Evolutionary conservation across 306 rosid genomes (phyloP).

Genomic region (Trifolium dubium): DNA sequence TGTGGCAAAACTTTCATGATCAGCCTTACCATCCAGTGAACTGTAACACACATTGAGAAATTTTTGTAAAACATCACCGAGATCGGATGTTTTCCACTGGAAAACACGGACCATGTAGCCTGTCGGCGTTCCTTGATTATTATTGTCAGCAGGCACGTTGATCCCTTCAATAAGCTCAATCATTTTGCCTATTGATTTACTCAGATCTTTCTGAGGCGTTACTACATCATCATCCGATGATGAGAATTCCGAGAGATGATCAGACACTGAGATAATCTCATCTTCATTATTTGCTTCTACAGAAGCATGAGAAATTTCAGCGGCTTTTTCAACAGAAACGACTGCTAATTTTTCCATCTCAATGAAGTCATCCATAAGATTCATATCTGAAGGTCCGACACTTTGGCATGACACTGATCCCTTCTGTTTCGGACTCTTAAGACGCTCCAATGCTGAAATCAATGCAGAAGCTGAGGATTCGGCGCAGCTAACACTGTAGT

Average conservation of each 20-base stretch:
- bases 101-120: slow-evolving; percentile 78
- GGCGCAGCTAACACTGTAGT: slow-evolving; percentile 72
- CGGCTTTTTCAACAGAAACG: slow-evolving; percentile 55
- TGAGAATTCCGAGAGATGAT: slow-evolving; percentile 42
- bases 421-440: slow-evolving; percentile 60
- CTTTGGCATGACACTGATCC: slow-evolving; percentile 50
- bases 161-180: slow-evolving; percentile 89
- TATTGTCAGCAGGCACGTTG: slow-evolving; percentile 54
- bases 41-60: slow-evolving; percentile 68
- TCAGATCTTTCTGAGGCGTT: slow-evolving; percentile 48
- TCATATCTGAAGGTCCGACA: slow-evolving; percentile 66
- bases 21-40: slow-evolving; percentile 61
- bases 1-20: slow-evolving; percentile 52
- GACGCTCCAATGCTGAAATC: slow-evolving; percentile 74
- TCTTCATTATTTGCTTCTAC: background rate
- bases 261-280: slow-evolving; percentile 37
- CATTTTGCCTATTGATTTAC: slow-evolving; percentile 63
- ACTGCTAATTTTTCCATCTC: slow-evolving; percentile 94
- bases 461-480: slow-evolving; percentile 80
- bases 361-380: slow-evolving; percentile 85
- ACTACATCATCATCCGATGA: slow-evolving; percentile 52
- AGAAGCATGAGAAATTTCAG: background rate
- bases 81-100: slow-evolving; percentile 89
- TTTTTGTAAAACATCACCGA: slow-evolving; percentile 58
- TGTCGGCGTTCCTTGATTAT: slow-evolving; percentile 51